Conservation (phyloP, 2,329 filamentous ascomycete genomes). For the Davidsoniella virescens region DNA sequence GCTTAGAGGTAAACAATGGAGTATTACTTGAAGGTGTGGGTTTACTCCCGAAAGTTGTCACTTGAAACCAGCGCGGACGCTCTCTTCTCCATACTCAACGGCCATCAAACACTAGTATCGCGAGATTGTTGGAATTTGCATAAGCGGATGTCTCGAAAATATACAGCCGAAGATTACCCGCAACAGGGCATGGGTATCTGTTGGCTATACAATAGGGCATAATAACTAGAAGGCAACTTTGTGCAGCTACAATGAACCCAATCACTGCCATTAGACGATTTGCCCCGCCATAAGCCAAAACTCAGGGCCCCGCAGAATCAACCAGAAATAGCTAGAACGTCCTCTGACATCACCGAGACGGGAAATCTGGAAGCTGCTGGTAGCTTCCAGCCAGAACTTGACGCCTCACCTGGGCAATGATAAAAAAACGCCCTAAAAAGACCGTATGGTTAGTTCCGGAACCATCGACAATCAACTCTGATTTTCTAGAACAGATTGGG, state of each 20-base stretch:
- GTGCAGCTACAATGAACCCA: background rate
- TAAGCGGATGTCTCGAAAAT: conserved; percentile 6
- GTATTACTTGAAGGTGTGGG: background rate
- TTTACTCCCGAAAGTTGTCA: background rate
- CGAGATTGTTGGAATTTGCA: conserved; percentile 11
- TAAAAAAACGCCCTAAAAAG: background rate
- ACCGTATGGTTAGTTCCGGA: background rate
- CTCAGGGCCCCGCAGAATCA: conserved; percentile 5
- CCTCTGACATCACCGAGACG: conserved; percentile 10
- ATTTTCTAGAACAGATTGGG: background rate
- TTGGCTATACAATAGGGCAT: background rate
- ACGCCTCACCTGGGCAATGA: background rate
- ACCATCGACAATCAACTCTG: background rate
- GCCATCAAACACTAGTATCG: conserved; percentile 1
- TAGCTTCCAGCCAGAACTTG: conserved; percentile 2
- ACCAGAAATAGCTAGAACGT: conserved; percentile 12
- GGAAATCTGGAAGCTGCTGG: conserved; percentile 7
- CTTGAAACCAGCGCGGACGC: conserved; percentile 1
- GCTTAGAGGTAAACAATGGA: background rate
- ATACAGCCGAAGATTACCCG: conserved; percentile 5
- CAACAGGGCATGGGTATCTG: background rate
- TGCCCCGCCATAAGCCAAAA: conserved; percentile 7
- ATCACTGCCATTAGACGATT: background rate
- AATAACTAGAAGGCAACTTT: background rate
- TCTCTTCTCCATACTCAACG: conserved; percentile 4